Evolutionary conservation across 192 early-diverging fungal species (phyloP).

Genomic region (Coemansia sp.): DNA sequence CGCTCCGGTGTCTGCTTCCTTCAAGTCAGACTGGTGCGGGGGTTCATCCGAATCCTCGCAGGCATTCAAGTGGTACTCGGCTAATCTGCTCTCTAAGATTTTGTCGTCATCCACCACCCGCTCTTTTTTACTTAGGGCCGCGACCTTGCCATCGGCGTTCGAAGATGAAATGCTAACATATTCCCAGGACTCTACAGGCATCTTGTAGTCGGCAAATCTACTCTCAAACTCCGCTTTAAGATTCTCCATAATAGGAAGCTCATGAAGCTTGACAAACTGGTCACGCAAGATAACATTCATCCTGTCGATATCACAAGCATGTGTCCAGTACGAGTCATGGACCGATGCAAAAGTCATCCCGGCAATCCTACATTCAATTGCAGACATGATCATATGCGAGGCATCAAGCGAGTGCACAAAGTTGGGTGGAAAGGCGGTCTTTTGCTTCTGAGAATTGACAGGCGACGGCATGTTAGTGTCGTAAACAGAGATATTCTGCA

Average conservation of each 20-base stretch:
- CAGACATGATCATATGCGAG: conserved; percentile 94
- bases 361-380: conserved; percentile 75
- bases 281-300: conserved; percentile 87
- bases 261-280: conserved; percentile 86
- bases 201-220: conserved; percentile 71
- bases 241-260: conserved; percentile 78
- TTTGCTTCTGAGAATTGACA: conserved; percentile 89
- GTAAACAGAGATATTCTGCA: conserved; percentile 75
- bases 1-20: not conserved
- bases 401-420: conserved; percentile 98
- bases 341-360: conserved; percentile 90
- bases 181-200: conserved; percentile 59
- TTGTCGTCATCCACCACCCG: conserved; percentile 11
- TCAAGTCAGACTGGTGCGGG: not conserved
- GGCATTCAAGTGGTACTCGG: conserved; percentile 16
- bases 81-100: conserved; percentile 28
- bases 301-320: conserved; percentile 82
- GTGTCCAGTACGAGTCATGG: conserved; percentile 98
- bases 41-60: conserved; percentile 11
- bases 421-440: conserved; percentile 96
- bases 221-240: conserved; percentile 80
- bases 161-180: conserved; percentile 38
- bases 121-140: conserved; percentile 6
- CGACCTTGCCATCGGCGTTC: conserved; percentile 3
- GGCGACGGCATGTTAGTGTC: conserved; percentile 71